Evolutionary conservation across 768 basidiomycete species (phyloP).

Genomic region (Lepiota venenata): DNA sequence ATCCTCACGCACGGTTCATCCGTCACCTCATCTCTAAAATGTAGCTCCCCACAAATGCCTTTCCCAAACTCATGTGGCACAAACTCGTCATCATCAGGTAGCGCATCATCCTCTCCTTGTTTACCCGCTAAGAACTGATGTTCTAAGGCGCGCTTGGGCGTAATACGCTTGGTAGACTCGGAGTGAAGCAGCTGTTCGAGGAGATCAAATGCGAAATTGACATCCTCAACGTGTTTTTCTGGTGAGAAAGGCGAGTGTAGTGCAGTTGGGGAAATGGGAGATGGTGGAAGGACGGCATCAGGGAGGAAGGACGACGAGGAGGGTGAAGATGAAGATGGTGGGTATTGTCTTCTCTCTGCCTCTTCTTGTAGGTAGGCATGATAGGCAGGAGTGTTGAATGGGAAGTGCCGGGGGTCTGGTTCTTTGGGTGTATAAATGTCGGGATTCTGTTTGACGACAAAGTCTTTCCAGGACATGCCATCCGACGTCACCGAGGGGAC

Average conservation of each 20-base stretch:
- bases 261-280: slow-evolving; percentile 2
- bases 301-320: slow-evolving; percentile 18
- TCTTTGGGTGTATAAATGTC: slow-evolving; percentile 49
- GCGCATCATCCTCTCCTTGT: slow-evolving; percentile 23
- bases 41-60: slow-evolving; percentile 62
- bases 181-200: slow-evolving; percentile 71
- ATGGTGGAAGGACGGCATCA: slow-evolving; percentile 13
- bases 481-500: slow-evolving; percentile 71
- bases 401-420: slow-evolving; percentile 52
- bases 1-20: slow-evolving; percentile 53
- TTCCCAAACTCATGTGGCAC: slow-evolving; percentile 68
- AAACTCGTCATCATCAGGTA: slow-evolving; percentile 55
- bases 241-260: slow-evolving; percentile 3
- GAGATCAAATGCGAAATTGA: slow-evolving; percentile 72
- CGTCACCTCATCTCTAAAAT: slow-evolving; percentile 55
- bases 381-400: slow-evolving; percentile 37
- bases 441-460: slow-evolving; percentile 80
- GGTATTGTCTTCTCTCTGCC: slow-evolving; percentile 18
- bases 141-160: slow-evolving; percentile 70
- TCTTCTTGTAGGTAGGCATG: slow-evolving; percentile 14
- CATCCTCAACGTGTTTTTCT: slow-evolving; percentile 45
- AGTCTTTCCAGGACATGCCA: slow-evolving; percentile 66
- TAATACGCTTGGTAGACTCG: slow-evolving; percentile 74
- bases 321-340: slow-evolving; percentile 32
- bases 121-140: slow-evolving; percentile 71